Base-by-base conservation (phyloP, 441 rosid genomes). In the Gossypium schwendimanii region DNA sequence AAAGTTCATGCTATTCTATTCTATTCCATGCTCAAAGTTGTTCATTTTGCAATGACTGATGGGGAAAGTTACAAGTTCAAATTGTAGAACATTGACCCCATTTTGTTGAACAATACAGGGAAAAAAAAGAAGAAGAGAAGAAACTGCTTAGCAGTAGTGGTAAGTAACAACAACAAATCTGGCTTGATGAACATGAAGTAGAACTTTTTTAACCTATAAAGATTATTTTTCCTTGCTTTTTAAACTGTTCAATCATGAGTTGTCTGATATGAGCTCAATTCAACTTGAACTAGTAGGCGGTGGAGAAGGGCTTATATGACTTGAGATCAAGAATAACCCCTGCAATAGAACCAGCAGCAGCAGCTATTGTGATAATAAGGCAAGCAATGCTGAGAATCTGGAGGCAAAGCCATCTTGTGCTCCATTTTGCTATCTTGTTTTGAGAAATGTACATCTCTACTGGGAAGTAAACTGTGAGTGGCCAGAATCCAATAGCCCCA, bases 401-500 rank as follows among this genome's bases (percentile, higher is more conserved):
- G 44, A 92, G 93, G 28, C 86, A 78, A 3, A 89, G 58, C 98
- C 98, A 89, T 70, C 79, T 88, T 3, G 80, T 77, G 79, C 93
- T 89, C 96, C 97, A 89, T 68, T 81, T 88, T 18, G 82, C 76
- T 69, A 91, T 84, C 83, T 80, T 84, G 90, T 76, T 91, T 62
- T 87, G 94, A 12, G 41, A 69, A 21, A 89, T 86, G 72, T 92
- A 91, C 97, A 92, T 92, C 82, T 92, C 97, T 11, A 94, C 88
- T 0, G 98, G 98, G 73, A 90, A 91, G 55, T 87, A 91, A 1
- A 91, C 97, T 0, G 96, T 90, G 62, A 93, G 78, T 8, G 97
- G 97, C 97, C 97, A 93, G 76, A 91, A 94, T 26, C 93, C 98
- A 0, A 90, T 45, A 1, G 97, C 96, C 2, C 98, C 97, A 0